A percentile compares a stretch with the other conserved stretches of the same genome.
Conservation (phyloP, 495 filamentous ascomycete species). For the Neohortaea acidophila region DNA sequence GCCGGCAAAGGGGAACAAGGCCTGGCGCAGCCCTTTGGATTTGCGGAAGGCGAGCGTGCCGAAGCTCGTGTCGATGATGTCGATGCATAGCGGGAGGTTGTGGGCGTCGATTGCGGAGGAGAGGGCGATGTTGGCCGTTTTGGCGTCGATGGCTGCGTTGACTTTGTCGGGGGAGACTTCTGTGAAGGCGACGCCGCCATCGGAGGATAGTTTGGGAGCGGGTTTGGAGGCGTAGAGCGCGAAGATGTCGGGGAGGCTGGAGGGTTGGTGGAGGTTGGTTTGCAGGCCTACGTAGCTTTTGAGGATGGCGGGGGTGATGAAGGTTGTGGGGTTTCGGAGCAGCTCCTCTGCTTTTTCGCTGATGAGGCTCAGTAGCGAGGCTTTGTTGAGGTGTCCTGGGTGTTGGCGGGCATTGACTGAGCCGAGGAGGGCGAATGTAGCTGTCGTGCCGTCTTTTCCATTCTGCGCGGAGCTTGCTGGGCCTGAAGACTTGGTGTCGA, state of each 20-base stretch:
- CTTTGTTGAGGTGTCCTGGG: slow-evolving; percentile 9
- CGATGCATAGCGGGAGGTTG: slow-evolving; percentile 58
- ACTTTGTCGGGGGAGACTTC: slow-evolving; percentile 43
- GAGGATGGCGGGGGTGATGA: slow-evolving; percentile 61
- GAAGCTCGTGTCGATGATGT: slow-evolving; percentile 67
- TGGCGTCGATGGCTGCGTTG: slow-evolving; percentile 49
- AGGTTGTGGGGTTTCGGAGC: slow-evolving; percentile 58
- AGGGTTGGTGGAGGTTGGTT: slow-evolving; percentile 48
- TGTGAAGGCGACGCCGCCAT: slow-evolving; percentile 37
- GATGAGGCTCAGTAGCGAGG: slow-evolving; percentile 30
- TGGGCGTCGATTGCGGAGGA: slow-evolving; percentile 59
- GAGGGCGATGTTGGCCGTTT: slow-evolving; percentile 54
- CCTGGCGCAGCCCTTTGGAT: slow-evolving; percentile 43
- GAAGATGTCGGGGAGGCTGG: slow-evolving; percentile 65
- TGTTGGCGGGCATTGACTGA: slow-evolving; percentile 18
- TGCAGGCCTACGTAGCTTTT: slow-evolving; percentile 57
- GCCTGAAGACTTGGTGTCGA: slow-evolving; percentile 3
- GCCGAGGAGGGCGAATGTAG: slow-evolving; percentile 25
- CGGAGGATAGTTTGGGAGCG: slow-evolving; percentile 33
- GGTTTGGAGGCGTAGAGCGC: slow-evolving; percentile 74
- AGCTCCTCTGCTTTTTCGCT: slow-evolving; percentile 45
- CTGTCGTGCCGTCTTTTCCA: slow-evolving; percentile 12
- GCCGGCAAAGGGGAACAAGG: slow-evolving; percentile 35
- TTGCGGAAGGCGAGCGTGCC: slow-evolving; percentile 54
- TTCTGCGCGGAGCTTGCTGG: neutral